Percentiles rank a stretch among this genome's conserved stretches.
These are phyloP conservation scores for Lactarius hengduanensis DNA, from an alignment of 768 basidiomycete genomes.

Conservation along the genomic window DNA sequence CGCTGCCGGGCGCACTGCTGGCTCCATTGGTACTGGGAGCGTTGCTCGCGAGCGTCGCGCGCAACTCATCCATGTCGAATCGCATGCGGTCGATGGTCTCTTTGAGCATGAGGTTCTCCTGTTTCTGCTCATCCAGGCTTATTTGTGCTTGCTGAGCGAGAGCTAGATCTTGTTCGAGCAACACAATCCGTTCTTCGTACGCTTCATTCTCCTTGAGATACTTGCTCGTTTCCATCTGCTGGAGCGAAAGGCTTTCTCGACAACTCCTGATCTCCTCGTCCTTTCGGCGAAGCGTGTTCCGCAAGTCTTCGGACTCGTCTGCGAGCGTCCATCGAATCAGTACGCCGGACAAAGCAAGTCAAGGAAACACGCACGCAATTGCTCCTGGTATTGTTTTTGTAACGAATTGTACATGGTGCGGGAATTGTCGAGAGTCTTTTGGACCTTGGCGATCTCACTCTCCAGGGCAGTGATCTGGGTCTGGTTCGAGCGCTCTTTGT, in stretches of 20 bases:
- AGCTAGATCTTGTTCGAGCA: conserved; percentile 70
- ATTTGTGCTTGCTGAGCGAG: conserved; percentile 69
- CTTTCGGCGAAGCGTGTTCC: conserved; percentile 67
- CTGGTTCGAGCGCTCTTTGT: conserved; percentile 75
- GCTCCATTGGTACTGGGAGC: conserved; percentile 40
- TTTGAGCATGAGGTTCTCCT: conserved; percentile 88
- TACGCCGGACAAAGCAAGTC: background rate
- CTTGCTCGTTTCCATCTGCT: conserved; percentile 65
- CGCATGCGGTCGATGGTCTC: conserved; percentile 96
- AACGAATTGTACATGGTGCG: conserved; percentile 71
- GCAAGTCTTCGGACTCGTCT: conserved; percentile 79
- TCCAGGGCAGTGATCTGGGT: conserved; percentile 71
- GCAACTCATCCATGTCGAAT: conserved; percentile 91
- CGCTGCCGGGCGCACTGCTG: conserved; percentile 52
- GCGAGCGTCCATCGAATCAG: conserved; percentile 5
- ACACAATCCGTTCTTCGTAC: conserved; percentile 67
- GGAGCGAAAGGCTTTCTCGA: conserved; percentile 57
- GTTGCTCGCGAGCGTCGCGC: conserved; percentile 45
- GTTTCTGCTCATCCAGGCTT: conserved; percentile 88
- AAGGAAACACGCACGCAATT: conserved; percentile 60
- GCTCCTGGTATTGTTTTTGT: conserved; percentile 87
- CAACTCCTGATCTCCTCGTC: conserved; percentile 70
- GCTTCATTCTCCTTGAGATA: conserved; percentile 64
- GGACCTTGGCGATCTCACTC: conserved; percentile 73
- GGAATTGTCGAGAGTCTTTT: conserved; percentile 70